phyloP scores from a whole-genome alignment of 2,329 filamentous ascomycete genomes.

The Aspergillus uvarum region DNA sequence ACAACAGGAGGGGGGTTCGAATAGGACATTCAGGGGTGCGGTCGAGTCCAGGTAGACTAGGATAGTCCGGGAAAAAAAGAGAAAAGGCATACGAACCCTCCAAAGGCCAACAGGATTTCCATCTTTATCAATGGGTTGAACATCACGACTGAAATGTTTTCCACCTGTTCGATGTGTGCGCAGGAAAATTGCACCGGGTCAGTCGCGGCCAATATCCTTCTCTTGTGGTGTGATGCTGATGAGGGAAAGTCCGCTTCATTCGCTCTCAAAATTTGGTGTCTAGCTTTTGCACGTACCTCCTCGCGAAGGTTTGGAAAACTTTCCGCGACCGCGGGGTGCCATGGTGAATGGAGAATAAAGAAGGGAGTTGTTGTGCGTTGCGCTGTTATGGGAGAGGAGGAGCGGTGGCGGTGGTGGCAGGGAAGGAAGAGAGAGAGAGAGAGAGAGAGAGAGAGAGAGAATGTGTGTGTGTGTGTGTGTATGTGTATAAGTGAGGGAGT shows the following conservation, averaged over 20 bases:
- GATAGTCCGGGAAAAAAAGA: not conserved
- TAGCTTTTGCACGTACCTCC: constrained; percentile 63
- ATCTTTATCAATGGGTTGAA: constrained; percentile 83
- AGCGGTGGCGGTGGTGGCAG: not conserved
- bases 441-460: not conserved
- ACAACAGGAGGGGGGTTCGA: not conserved
- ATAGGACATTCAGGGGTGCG: too few species aligned
- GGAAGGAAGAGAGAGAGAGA: not conserved
- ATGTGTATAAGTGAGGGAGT: not conserved
- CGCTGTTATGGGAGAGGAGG: too few species aligned
- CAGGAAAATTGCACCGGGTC: not conserved
- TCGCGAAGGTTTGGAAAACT: constrained; percentile 89
- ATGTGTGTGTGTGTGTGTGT: not conserved
- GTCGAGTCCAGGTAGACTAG: too few species aligned
- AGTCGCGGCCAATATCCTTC: not conserved
- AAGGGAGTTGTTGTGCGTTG: not conserved
- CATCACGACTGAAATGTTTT: constrained; percentile 90
- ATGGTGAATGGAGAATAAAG: constrained; percentile 26
- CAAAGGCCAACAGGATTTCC: constrained; percentile 89
- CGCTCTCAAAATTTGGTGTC: not conserved
- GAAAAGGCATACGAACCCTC: constrained; percentile 55
- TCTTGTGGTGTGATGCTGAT: not conserved
- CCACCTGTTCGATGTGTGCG: constrained; percentile 61
- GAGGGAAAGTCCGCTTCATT: not conserved
- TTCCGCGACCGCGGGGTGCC: constrained; percentile 72